These are phyloP conservation scores for Rhodofomes roseus DNA, from an alignment of 1,284 basidiomycete genomes.

Conservation along the genomic window DNA sequence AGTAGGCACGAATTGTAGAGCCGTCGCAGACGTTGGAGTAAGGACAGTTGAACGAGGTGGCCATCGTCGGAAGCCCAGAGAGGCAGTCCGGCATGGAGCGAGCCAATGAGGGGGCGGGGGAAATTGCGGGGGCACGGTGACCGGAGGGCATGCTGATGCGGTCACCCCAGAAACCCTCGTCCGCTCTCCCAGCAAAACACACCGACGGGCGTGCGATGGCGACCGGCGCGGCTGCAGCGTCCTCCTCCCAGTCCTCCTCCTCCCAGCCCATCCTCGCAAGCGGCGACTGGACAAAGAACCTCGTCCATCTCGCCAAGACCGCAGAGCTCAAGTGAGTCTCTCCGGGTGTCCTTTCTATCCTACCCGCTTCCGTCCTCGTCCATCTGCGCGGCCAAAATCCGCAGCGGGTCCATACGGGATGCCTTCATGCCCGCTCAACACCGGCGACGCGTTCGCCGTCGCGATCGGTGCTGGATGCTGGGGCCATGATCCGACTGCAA, in stretches of 20 bases:
- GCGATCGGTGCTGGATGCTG: background rate
- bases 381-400: background rate
- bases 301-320: constrained; percentile 77
- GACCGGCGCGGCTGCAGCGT: constrained; percentile 15
- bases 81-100: background rate
- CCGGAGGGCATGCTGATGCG: constrained; percentile 20
- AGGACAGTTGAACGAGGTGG: background rate
- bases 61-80: background rate
- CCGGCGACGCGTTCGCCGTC: background rate
- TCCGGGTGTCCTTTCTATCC: background rate
- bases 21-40: background rate
- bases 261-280: constrained; percentile 58
- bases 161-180: constrained; percentile 23
- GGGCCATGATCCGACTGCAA: background rate
- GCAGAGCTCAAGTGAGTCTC: constrained; percentile 72
- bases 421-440: background rate
- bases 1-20: background rate
- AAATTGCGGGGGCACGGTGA: constrained; percentile 15
- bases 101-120: constrained; percentile 1
- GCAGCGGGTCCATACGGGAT: background rate
- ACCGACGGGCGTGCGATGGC: constrained; percentile 16
- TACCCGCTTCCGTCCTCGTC: background rate
- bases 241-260: constrained; percentile 13
- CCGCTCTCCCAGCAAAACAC: constrained; percentile 17
- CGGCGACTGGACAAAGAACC: constrained; percentile 80